phyloP scores from a whole-genome alignment of 306 rosid species.

The Quillaja saponaria region DNA sequence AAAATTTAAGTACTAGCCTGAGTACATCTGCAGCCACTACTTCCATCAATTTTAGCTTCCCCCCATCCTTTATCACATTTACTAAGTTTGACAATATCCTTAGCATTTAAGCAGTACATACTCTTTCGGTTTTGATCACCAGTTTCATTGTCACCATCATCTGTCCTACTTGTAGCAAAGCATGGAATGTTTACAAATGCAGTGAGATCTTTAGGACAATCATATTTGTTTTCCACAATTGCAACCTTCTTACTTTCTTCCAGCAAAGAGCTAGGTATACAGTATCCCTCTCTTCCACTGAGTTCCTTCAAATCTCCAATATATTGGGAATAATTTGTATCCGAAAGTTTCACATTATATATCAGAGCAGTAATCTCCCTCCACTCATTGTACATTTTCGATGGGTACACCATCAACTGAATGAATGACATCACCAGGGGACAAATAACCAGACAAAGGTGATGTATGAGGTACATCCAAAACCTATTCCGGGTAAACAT shows the following conservation, averaged over 20 bases:
- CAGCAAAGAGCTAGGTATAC: slow-evolving; percentile 58
- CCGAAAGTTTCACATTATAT: slow-evolving; percentile 40
- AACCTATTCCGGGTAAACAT: slow-evolving; percentile 58
- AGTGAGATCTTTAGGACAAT: slow-evolving; percentile 55
- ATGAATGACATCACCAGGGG: slow-evolving; percentile 63
- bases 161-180: slow-evolving; percentile 22
- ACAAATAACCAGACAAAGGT: slow-evolving; percentile 69
- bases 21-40: slow-evolving; percentile 48
- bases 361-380: slow-evolving; percentile 48
- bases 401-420: slow-evolving; percentile 63
- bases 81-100: slow-evolving; percentile 52
- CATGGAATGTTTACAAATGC: slow-evolving; percentile 55
- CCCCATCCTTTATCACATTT: slow-evolving; percentile 74
- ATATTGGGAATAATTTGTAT: slow-evolving; percentile 33
- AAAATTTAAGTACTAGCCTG: slow-evolving; percentile 46
- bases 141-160: slow-evolving; percentile 36
- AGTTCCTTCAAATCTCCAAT: slow-evolving; percentile 32
- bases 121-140: slow-evolving; percentile 31
- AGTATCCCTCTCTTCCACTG: slow-evolving; percentile 64
- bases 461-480: slow-evolving; percentile 58
- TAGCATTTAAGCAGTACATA: slow-evolving; percentile 65
- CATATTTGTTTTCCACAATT: slow-evolving; percentile 35
- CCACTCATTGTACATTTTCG: slow-evolving; percentile 68
- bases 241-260: slow-evolving; percentile 48
- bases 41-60: slow-evolving; percentile 31